Conservation (phyloP, 257 asterid genomes). For the Coffea canephora region DNA sequence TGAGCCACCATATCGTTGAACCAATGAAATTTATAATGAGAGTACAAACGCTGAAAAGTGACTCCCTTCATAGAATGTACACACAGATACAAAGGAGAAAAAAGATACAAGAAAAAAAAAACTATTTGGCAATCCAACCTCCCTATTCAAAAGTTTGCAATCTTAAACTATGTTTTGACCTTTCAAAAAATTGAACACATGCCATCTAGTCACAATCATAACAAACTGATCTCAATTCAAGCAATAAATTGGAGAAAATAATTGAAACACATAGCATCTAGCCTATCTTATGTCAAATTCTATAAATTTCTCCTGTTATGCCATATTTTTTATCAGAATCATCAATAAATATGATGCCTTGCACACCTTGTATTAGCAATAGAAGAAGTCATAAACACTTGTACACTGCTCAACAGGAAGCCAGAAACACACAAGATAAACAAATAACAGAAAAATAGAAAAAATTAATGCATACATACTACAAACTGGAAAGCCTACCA, state of each 20-base stretch:
- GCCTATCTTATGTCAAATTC: background rate
- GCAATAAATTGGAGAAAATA: background rate
- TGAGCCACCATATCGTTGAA: too few relatives aligned
- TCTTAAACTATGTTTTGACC: background rate
- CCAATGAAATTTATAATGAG: background rate
- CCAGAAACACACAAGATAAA: background rate
- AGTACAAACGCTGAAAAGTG: background rate
- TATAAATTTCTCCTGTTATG: background rate
- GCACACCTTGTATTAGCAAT: background rate
- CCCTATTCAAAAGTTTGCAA: background rate
- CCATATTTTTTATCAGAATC: background rate
- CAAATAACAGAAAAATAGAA: background rate
- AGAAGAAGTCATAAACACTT: background rate
- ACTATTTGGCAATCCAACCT: background rate
- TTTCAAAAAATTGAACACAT: too few relatives aligned
- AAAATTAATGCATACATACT: background rate
- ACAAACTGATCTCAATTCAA: background rate
- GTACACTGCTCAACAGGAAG: background rate
- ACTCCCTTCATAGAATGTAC: background rate
- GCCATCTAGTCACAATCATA: too few relatives aligned
- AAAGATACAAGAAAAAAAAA: background rate
- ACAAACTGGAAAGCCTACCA: conserved; percentile 39
- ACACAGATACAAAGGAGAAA: background rate
- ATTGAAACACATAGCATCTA: background rate
- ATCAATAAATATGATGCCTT: background rate